A percentile compares a stretch with the other conserved stretches of the same genome.
Conservation (phyloP, 306 rosid genomes). For the Acacia acuminata region DNA sequence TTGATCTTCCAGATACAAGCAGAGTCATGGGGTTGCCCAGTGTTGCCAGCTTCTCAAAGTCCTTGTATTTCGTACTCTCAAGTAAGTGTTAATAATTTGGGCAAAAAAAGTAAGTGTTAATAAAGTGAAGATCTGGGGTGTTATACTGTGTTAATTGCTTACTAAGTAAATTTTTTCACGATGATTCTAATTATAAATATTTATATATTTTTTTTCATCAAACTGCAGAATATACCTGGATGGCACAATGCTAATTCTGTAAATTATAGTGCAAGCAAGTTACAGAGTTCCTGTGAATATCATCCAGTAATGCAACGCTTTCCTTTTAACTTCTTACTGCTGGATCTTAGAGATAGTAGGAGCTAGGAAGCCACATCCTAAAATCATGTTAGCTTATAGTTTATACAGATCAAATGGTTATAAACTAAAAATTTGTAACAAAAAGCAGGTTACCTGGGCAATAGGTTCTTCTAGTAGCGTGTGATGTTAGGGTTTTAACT, state of each 20-base stretch:
- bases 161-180: background rate
- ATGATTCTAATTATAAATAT: background rate
- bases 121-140: slow-evolving; percentile 6
- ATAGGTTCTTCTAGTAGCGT: background rate
- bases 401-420: slow-evolving; percentile 7
- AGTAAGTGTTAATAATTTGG: too few relatives aligned
- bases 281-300: slow-evolving; percentile 43
- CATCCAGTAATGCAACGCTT: slow-evolving; percentile 62
- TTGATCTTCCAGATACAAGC: slow-evolving; percentile 69
- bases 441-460: background rate
- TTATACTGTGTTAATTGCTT: slow-evolving; percentile 18
- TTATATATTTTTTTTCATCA: background rate
- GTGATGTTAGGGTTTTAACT: background rate
- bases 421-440: background rate
- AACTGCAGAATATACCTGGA: slow-evolving; percentile 53
- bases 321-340: background rate
- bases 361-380: background rate
- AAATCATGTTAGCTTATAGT: background rate
- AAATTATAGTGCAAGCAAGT: slow-evolving; percentile 44
- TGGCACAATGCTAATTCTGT: slow-evolving; percentile 32
- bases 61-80: slow-evolving; percentile 54
- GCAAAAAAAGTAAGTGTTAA: too few relatives aligned
- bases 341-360: background rate
- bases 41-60: slow-evolving; percentile 62
- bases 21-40: slow-evolving; percentile 93